Conservation (phyloP, 106 monocot species). For the Phalaenopsis aphrodite region DNA sequence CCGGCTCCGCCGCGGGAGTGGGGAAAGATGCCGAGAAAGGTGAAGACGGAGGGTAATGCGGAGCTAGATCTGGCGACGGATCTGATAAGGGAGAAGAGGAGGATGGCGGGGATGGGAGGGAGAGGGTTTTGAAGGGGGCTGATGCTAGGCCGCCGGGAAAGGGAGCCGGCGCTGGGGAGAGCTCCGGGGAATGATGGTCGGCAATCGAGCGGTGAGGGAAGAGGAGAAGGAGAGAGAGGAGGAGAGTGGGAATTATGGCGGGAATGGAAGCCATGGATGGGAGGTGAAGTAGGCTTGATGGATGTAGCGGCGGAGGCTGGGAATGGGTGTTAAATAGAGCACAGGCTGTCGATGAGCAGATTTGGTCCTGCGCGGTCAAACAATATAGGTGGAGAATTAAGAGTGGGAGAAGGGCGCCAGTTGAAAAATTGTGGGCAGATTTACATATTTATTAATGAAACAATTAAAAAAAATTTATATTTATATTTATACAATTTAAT, state of each 20-base stretch:
- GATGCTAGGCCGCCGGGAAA: constrained; percentile 1
- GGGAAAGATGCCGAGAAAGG: constrained; percentile 8
- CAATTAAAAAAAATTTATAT: too few species aligned
- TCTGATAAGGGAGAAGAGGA: constrained; percentile 3
- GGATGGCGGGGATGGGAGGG: neutral
- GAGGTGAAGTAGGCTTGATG: neutral
- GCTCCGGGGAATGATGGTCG: constrained; percentile 7
- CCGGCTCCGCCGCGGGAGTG: constrained; percentile 1
- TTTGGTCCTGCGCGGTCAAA: neutral
- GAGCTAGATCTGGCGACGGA: constrained; percentile 2
- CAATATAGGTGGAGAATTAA: neutral
- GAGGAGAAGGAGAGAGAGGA: constrained; percentile 13
- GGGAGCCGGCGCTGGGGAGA: constrained; percentile 9
- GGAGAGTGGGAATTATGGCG: too few species aligned
- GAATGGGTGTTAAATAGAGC: neutral
- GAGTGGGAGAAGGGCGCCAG: neutral
- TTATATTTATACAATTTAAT: too few species aligned
- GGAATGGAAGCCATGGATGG: neutral
- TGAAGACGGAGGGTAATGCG: neutral
- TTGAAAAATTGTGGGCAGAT: too few species aligned
- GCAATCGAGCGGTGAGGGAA: constrained; percentile 8
- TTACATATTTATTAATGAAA: too few species aligned
- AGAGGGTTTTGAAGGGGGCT: neutral
- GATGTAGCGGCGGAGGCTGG: neutral
- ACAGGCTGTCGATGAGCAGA: neutral